Evolutionary conservation across 2,329 filamentous ascomycete genomes (phyloP).

Genomic region (Calonectria hawksworthii): DNA sequence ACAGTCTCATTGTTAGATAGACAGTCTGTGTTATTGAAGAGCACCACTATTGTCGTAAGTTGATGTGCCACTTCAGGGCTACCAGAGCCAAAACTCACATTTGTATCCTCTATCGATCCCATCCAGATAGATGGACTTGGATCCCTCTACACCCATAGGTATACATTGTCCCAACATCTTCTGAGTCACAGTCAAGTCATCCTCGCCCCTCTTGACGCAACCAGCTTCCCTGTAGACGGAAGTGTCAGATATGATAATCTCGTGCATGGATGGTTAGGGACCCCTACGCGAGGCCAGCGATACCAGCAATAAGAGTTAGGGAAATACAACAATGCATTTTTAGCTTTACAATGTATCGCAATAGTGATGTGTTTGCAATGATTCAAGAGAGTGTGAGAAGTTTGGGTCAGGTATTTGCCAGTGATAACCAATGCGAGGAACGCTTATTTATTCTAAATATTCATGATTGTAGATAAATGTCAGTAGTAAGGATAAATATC

Average conservation of each 20-base stretch:
- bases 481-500: not conserved
- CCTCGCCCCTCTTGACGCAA: not conserved
- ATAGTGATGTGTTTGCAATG: not conserved
- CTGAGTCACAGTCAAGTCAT: not conserved
- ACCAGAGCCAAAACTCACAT: not conserved
- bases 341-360: not conserved
- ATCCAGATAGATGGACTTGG: not conserved
- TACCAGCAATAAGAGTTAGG: not conserved
- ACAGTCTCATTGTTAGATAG: not conserved
- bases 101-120: not conserved
- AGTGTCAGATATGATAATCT: not conserved
- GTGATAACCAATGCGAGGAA: not conserved
- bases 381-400: accelerated
- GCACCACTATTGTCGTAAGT: not conserved
- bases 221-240: not conserved
- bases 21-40: not conserved
- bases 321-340: not conserved
- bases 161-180: not conserved
- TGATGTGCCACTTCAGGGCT: not conserved
- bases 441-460: not conserved
- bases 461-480: not conserved
- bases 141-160: not conserved
- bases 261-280: not conserved
- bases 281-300: not conserved
- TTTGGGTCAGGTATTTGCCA: not conserved